Evolutionary conservation across 140 eudicot species (phyloP).

Genomic region (Anethum foeniculum): DNA sequence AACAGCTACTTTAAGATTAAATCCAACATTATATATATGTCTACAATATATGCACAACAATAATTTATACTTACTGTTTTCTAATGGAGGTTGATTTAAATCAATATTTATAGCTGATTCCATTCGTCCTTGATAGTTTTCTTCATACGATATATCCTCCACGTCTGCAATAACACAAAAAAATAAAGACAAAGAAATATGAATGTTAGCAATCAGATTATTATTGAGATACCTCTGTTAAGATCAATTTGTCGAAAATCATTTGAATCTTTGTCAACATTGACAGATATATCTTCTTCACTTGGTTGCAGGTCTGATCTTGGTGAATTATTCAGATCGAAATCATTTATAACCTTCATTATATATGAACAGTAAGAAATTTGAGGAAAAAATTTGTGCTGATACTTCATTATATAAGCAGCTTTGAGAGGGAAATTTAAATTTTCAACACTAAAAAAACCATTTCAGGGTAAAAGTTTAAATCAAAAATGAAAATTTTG

Average conservation of each 20-base stretch:
- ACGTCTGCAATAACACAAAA: no score
- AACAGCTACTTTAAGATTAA: no score
- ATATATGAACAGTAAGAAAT: neutral
- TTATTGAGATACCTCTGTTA: neutral
- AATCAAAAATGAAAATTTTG: no score
- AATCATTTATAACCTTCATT: neutral
- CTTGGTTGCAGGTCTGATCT: neutral
- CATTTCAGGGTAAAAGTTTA: no score
- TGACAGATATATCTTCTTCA: neutral
- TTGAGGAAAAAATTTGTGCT: neutral
- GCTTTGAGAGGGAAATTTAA: neutral
- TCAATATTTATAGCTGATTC: neutral
- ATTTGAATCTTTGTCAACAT: neutral
- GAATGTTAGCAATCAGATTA: no score
- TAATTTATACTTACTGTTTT: no score
- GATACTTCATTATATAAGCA: neutral
- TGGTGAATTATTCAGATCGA: no score
- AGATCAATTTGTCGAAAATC: neutral
- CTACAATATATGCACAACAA: neutral
- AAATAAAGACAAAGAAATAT: no score
- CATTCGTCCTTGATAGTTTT: no score
- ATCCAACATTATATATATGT: no score
- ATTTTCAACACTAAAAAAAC: neutral
- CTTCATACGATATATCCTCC: no score
- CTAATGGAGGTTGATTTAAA: neutral